Base-by-base conservation (phyloP, 352 stramenopile genomes). In the Phytopythium mirpurense region DNA sequence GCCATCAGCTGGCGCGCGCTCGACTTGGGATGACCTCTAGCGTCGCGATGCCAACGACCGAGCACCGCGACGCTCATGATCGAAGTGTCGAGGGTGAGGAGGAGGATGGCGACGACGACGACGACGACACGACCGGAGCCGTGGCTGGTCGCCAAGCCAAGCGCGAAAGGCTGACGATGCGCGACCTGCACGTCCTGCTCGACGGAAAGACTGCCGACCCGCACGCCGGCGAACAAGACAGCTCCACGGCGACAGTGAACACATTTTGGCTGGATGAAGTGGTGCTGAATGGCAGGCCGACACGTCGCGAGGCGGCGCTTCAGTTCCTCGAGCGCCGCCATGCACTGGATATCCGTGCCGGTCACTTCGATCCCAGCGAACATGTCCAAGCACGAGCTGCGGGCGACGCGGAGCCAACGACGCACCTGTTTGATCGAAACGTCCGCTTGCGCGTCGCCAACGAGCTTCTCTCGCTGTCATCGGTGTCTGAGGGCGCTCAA, bases 261-360 rank as follows among this genome's bases (percentile, higher is more conserved):
- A 49, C 51, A 2, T 88, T 88, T 42, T 88, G 77, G 77, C 36
- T 53, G 8, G 66, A 78, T 45, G 36, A 57, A 1, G 70, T 85
- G 21, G 18, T 70, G 32, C 31, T 86, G 51, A 72, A 83, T 23
- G 68, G 63, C 29, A 69, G 56, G 10, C 19, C n/a, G 15, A 48
- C 70, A 40, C 52, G 50, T 29, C 74, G 74, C 29, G 27, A 51
- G 9, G 59, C 60, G 40, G 74, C 68, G 0, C 59, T 57, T 37
- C 53, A 60, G 36, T 67, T 81, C n/a, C 32, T 74, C 16, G 66
- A 83, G 47, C 62, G 74, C 19, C 70, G 60, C 0, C 54, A 69
- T 35, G 74, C 74, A 1, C 56, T 67, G 3, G 60, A 78, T 47
- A 53, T 47, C 9, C 60, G 70, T 12, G 56, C 37, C 1, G 15